These are phyloP conservation scores for Globisporangium cederbergense DNA, from an alignment of 352 stramenopile genomes.

Conservation along the genomic window DNA sequence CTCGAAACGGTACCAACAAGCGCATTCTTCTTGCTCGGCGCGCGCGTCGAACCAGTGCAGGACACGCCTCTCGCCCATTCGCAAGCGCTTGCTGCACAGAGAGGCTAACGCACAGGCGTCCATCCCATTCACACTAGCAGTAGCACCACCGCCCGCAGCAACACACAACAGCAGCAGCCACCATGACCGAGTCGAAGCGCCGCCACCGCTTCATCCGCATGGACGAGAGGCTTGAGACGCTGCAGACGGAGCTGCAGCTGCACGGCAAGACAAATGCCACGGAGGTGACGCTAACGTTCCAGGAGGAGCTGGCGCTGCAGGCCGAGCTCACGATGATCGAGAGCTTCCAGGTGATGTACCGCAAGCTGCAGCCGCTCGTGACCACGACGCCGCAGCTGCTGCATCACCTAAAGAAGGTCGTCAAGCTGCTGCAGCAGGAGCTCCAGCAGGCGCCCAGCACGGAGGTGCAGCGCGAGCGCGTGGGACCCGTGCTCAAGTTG, in stretches of 20 bases:
- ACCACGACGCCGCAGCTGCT: conserved; percentile 82
- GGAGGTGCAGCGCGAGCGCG: conserved; percentile 68
- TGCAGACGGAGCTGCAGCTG: conserved; percentile 78
- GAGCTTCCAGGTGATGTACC: conserved; percentile 73
- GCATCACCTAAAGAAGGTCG: conserved; percentile 75
- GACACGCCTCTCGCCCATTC: neutral
- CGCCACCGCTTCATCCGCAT: conserved; percentile 85
- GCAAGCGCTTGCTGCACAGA: neutral
- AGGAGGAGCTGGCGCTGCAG: conserved; percentile 77
- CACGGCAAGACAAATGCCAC: conserved; percentile 75
- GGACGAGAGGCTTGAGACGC: conserved; percentile 70
- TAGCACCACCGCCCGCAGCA: neutral
- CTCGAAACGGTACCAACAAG: neutral
- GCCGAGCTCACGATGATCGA: conserved; percentile 83
- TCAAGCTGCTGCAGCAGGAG: conserved; percentile 55
- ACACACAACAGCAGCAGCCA: neutral
- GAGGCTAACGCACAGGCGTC: neutral
- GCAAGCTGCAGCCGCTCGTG: conserved; percentile 64
- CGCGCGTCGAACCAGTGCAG: neutral
- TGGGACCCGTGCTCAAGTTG: conserved; percentile 79
- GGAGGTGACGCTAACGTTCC: conserved; percentile 68
- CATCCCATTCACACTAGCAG: neutral
- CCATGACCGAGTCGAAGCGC: conserved; percentile 40
- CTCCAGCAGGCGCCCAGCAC: conserved; percentile 41
- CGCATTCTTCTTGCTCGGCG: neutral